Base-by-base conservation (phyloP, 768 basidiomycete species). In the Boletus huronensis region DNA sequence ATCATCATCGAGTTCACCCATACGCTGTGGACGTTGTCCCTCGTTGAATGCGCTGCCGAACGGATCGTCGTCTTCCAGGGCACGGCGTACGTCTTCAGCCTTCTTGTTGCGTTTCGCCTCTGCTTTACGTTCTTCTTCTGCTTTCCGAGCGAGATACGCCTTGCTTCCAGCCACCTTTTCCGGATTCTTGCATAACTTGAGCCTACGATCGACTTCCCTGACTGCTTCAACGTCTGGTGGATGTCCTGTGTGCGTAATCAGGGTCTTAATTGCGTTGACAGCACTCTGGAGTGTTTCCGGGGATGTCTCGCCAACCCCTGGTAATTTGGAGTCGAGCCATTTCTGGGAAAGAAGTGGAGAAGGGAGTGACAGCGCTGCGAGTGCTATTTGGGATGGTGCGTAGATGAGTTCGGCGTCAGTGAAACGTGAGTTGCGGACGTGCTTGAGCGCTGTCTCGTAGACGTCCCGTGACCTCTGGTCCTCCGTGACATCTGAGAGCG, bases 401-500 rank as follows among this genome's bases (percentile, higher is more conserved):
- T 90, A 97, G 50, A 95, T 79, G 64, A 98, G 82, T 67, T 98
- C 96, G 21, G 84, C 87, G 66, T 98, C 93, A 11, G 93, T 95
- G 29, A 94, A 77, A 11, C 96, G 87, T 21, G 94, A 87, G n/a
- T 79, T 78, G 34, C 88, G 83, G 56, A 92, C 79, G 65, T 87
- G 76, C 28, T 73, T 74, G 48, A 90, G 69, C 1, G 92, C 91
- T 17, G 68, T 64, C 50, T 90, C 82, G 66, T 93, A 88, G 23
- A 83, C 63, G 39, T 74, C 72, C n/a, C 73, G 61, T n/a, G 83
- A 69, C 29, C 77, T 72, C 32, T 79, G 73, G 48, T 81, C 77
- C 36, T 76, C 64, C 0, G 80, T 68, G 29, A 76, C 57, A 43
- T 82, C 77, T 31, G 86, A 80, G 32, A 87, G 71, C 41, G 75